Base-by-base conservation (phyloP, 2,329 filamentous ascomycete genomes). In the Annulohypoxylon truncatum region DNA sequence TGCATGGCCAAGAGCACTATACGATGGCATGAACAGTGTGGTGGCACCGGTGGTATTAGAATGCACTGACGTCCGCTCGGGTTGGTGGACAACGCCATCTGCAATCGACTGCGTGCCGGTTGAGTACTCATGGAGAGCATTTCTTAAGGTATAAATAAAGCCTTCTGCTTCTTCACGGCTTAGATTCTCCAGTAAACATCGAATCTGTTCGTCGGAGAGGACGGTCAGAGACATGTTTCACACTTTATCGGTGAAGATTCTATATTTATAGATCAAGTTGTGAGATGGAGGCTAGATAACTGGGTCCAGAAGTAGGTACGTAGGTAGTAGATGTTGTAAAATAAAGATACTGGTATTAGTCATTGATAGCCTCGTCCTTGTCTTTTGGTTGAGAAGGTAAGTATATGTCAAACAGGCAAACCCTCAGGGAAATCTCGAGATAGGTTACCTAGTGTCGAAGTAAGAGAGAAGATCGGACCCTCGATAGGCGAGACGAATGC, bases 1-100 rank as follows among this genome's bases (percentile, higher is more conserved):
- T 2, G 88, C 90, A 67, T 92, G 89, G 26, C 87, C 87, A 6
- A 80, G 77, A 0, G 86, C 85, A 63, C 88, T 88, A 22, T 85
- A 87, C 1, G 90, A 90, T 0, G 91, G 91, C 89, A 93, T 93
- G 75, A 93, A 93, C 20, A 93, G 79, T 1, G 89, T 92, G 15
- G 87, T 90, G 28, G 84, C 81, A 40, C 83, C 83, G 13, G 84
- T 85, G 0, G 76, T 77, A 1, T 79, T 74, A 24, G 84, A 85
- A 40, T 82, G 76, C 6, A 87, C 81, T 0, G 82, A 78, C 8
- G 82, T 82, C 29, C 86, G 82, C 60, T 83, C 80, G 4, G 87
- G 88, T 71, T 90, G 87, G 69, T 89, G 83, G 60, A 85, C 82
- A 2, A 83, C 73, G 33, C 79, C 80, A 35, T 78, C 77, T 31